Evolutionary conservation across 768 basidiomycete genomes (phyloP).

Genomic region (Asterophora lycoperdoides): DNA sequence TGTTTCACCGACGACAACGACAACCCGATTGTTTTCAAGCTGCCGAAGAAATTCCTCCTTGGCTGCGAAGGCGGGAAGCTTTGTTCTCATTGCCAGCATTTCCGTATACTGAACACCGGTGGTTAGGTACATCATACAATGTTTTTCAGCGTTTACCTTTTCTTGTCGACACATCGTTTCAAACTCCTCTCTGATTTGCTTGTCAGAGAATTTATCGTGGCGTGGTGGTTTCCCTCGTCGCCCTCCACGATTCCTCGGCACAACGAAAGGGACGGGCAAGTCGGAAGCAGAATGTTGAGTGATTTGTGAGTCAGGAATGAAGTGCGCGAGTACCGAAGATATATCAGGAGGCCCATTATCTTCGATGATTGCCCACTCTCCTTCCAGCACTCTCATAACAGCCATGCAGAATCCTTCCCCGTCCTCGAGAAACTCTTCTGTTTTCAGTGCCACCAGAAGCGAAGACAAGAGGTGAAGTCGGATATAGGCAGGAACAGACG

Average conservation of each 20-base stretch:
- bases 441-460: constrained; percentile 54
- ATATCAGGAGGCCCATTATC: constrained; percentile 75
- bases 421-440: constrained; percentile 51
- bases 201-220: constrained; percentile 42
- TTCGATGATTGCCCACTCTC: constrained; percentile 62
- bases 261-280: background rate
- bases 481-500: constrained; percentile 70
- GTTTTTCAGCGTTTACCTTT: constrained; percentile 25
- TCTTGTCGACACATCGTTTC: constrained; percentile 37
- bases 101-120: constrained; percentile 39
- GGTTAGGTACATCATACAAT: background rate
- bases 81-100: constrained; percentile 52
- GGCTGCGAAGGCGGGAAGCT: constrained; percentile 74
- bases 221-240: constrained; percentile 20
- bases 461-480: constrained; percentile 75
- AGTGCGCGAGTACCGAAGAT: constrained; percentile 56
- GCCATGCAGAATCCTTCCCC: constrained; percentile 74
- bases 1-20: constrained; percentile 89
- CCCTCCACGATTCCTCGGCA: constrained; percentile 5
- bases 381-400: constrained; percentile 65
- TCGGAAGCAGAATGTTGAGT: constrained; percentile 2
- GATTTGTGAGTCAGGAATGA: constrained; percentile 37
- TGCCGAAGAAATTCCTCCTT: constrained; percentile 57
- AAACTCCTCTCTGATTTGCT: constrained; percentile 51
- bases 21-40: constrained; percentile 57